Percentiles rank a stretch among this genome's conserved stretches.
These are phyloP conservation scores for Podila clonocystis DNA, from an alignment of 192 early-diverging fungal genomes.

Conservation along the genomic window DNA sequence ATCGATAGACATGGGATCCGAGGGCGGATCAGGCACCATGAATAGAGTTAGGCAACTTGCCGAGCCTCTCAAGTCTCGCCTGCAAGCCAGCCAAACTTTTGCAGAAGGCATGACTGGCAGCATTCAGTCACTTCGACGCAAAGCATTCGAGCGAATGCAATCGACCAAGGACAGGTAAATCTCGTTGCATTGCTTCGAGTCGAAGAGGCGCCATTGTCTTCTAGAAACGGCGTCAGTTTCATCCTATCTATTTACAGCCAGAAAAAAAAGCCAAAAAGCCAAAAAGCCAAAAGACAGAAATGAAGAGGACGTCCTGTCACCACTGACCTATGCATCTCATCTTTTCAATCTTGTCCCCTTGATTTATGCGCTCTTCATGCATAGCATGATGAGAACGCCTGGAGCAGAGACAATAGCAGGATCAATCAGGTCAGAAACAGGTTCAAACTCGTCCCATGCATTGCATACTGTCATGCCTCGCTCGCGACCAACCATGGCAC, in stretches of 20 bases:
- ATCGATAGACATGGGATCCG: not conserved
- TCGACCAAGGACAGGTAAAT: not conserved
- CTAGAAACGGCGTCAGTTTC: not conserved
- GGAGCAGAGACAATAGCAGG: not conserved
- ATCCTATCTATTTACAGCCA: not conserved
- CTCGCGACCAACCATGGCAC: slow-evolving; percentile 27
- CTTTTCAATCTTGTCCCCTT: not conserved
- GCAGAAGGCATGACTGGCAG: slow-evolving; percentile 30
- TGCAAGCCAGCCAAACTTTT: slow-evolving; percentile 26
- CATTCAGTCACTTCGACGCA: slow-evolving; percentile 24
- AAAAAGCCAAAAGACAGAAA: too few relatives aligned
- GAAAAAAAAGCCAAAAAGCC: not conserved
- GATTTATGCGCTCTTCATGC: not conserved
- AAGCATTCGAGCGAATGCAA: slow-evolving; percentile 21
- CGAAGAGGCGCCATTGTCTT: too few relatives aligned
- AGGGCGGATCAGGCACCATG: not conserved
- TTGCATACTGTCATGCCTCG: slow-evolving; percentile 16
- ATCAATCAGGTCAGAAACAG: not conserved
- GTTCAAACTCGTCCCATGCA: not conserved
- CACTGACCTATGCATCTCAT: not conserved
- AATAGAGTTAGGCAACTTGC: not conserved
- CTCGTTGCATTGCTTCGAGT: not conserved
- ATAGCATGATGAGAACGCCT: not conserved
- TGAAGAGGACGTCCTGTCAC: too few relatives aligned
- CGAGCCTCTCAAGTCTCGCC: slow-evolving; percentile 6